Base-by-base conservation (phyloP, 805 yeast genomes). In the Yamadazyma takamatsuzukensis region DNA sequence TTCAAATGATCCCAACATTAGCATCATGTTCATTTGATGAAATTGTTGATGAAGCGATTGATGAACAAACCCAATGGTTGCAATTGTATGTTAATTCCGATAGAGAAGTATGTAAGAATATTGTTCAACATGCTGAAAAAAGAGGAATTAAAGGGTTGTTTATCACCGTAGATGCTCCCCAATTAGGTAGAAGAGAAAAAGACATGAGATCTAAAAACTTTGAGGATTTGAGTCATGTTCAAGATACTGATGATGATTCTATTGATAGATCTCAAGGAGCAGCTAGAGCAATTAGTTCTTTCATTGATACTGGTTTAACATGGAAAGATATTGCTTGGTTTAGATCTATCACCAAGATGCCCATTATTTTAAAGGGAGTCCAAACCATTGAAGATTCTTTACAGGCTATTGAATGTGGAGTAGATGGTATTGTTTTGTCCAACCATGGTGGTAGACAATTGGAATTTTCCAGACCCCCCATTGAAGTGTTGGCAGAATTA, bases 151-250 rank as follows among this genome's bases (percentile, higher is more conserved):
- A 80, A 48, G 96, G 93, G 3, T 65, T 88, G 21, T 87, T 87
- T 51, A 76, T 88, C 43, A 88, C 97, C 0, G 95, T 86, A 6
- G 96, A 88, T 65, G 95, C 96, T 0, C 96, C 96, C 5, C 82
- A 83, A 40, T 68, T 88, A 26, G 97, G 97, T 10, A 76, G 93
- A 42, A 76, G 97, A 47, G 97, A 89, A 57, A 88, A 86, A 57
- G 96, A 87, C 51, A 74, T 76, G 76, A 74, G 86, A 41, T 59
- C 77, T 35, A 82, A 83, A 52, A 73, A 73, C 40, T 57, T 64
- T 13, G 74, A 64, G 23, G 70, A 65, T 24, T 43, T 55, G 10
- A 57, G 72, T 10, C 69, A 68, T 53, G 74, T 70, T 31, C 70
- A 72, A 48, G 69, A 70, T 11, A 71, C 65, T 4, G 68, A 70